Evolutionary conservation across 2,329 filamentous ascomycete species (phyloP).

Genomic region (Cercospora zeina): DNA sequence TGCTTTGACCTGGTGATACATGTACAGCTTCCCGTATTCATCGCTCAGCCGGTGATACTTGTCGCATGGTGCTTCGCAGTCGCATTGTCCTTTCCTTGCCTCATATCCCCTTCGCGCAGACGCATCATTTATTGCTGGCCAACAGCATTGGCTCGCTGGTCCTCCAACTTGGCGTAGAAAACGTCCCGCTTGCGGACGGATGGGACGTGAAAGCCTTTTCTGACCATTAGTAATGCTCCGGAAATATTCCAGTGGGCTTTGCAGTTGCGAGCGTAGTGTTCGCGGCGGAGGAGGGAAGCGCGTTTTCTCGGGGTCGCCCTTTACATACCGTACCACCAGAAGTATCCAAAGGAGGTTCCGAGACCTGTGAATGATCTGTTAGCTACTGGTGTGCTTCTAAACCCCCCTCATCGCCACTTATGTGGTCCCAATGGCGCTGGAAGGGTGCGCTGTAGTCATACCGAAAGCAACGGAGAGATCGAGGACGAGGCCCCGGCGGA

Average conservation of each 20-base stretch:
- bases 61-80: conserved; percentile 15
- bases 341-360: conserved; percentile 62
- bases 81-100: conserved; percentile 10
- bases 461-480: conserved; percentile 67
- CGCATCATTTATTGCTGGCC: conserved; percentile 37
- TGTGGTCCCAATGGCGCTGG: conserved; percentile 1
- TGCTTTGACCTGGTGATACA: conserved; percentile 21
- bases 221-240: conserved; percentile 8
- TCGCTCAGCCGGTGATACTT: conserved; percentile 3
- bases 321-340: conserved; percentile 65
- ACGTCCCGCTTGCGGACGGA: conserved; percentile 63
- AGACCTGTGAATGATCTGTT: conserved; percentile 52
- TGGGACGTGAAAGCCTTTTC: conserved; percentile 63
- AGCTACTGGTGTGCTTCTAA: conserved; percentile 7
- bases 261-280: not conserved
- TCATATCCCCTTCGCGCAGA: not conserved
- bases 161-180: conserved; percentile 65
- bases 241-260: not conserved
- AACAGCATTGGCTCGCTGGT: conserved; percentile 56
- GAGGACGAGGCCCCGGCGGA: conserved; percentile 65
- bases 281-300: not conserved
- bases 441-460: conserved; percentile 46
- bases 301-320: conserved; percentile 23
- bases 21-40: conserved; percentile 23
- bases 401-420: not conserved